phyloP scores from a whole-genome alignment of 176 grass and related monocot genomes.

The Zizania latifolia region DNA sequence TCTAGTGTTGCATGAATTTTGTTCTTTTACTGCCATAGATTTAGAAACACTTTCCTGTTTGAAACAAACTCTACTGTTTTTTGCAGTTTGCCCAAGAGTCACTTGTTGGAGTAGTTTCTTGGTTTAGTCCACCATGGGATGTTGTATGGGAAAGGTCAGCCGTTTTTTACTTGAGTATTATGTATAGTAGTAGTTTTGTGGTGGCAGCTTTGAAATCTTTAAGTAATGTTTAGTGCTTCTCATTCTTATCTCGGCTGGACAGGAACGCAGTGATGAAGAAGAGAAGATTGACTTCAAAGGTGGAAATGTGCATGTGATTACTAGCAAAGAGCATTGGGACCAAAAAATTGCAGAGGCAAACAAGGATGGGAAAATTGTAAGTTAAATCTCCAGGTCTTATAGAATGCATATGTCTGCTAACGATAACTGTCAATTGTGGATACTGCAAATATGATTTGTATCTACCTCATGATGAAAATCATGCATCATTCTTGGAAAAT shows the following conservation, averaged over 20 bases:
- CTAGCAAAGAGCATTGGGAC: constrained; percentile 82
- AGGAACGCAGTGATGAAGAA: constrained; percentile 47
- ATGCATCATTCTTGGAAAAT: neutral
- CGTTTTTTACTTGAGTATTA: neutral
- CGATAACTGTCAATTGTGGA: neutral
- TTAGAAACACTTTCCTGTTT: neutral
- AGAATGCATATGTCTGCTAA: neutral
- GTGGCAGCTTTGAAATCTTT: neutral
- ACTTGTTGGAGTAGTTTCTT: neutral
- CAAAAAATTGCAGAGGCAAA: constrained; percentile 81
- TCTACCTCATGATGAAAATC: neutral
- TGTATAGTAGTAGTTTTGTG: neutral
- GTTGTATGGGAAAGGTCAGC: constrained; percentile 45
- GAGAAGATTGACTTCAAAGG: constrained; percentile 69
- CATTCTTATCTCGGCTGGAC: constrained; percentile 3
- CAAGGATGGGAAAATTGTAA: constrained; percentile 83
- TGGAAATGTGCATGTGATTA: constrained; percentile 79
- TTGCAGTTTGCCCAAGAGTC: neutral
- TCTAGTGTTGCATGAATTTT: neutral
- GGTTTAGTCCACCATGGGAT: constrained; percentile 27
- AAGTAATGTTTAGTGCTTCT: neutral
- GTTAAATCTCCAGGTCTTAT: constrained; percentile 14
- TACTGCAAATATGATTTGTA: neutral
- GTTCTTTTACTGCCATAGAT: neutral
- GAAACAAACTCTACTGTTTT: neutral